phyloP scores from a whole-genome alignment of 1,284 basidiomycete genomes.

The Cutaneotrichosporon sp. region DNA sequence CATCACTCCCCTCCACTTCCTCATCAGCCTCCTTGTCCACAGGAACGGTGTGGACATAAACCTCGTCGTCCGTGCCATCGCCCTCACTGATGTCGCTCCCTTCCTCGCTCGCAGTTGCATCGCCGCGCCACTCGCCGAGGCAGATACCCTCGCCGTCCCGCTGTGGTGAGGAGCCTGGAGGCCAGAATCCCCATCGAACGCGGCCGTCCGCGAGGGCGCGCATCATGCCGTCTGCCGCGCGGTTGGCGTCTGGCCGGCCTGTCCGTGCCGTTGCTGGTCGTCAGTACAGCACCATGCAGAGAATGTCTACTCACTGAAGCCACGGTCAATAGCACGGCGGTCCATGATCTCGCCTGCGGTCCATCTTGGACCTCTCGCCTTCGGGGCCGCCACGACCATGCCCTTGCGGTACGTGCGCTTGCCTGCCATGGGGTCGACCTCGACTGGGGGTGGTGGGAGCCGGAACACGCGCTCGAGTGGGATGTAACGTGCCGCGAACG shows the following conservation, averaged over 20 bases:
- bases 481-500: conserved; percentile 63
- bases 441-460: conserved; percentile 46
- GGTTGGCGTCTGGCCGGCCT: conserved; percentile 76
- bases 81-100: conserved; percentile 18
- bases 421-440: conserved; percentile 30
- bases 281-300: background rate
- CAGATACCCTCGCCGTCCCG: conserved; percentile 19
- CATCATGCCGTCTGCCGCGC: conserved; percentile 81
- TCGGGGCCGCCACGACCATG: conserved; percentile 4
- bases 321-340: conserved; percentile 68
- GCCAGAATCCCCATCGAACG: conserved; percentile 80
- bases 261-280: conserved; percentile 71
- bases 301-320: conserved; percentile 52
- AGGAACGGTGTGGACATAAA: conserved; percentile 28
- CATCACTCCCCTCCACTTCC: conserved; percentile 19
- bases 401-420: conserved; percentile 45
- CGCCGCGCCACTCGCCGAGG: conserved; percentile 31
- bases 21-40: conserved; percentile 25
- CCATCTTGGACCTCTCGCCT: background rate
- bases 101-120: conserved; percentile 19
- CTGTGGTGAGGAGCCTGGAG: conserved; percentile 45
- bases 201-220: conserved; percentile 70
- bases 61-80: conserved; percentile 10
- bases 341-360: conserved; percentile 63
- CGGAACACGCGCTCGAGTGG: conserved; percentile 70